Evolutionary conservation across 2,329 filamentous ascomycete species (phyloP).

Genomic region (Colletotrichum sp.): DNA sequence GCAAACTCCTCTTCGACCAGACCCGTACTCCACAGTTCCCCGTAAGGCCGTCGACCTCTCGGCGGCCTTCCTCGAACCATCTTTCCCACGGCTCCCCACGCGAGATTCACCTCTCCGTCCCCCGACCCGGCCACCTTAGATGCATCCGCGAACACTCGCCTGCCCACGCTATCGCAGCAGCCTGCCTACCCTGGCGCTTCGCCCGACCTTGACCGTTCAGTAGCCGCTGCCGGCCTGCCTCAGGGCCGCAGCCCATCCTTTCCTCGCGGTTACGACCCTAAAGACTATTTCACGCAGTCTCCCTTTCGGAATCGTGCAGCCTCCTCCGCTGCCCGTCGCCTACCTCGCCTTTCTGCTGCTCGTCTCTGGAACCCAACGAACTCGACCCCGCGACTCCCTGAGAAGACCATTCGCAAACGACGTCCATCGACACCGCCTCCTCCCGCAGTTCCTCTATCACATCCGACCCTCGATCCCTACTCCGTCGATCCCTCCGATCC

Average conservation of each 20-base stretch:
- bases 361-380: conserved; percentile 68
- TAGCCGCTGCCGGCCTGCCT: conserved; percentile 19
- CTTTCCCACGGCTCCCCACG: conserved; percentile 56
- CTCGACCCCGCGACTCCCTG: conserved; percentile 55
- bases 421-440: conserved; percentile 60
- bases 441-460: conserved; percentile 54
- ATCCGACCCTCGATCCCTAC: conserved; percentile 45
- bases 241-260: conserved; percentile 21
- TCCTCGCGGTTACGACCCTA: conserved; percentile 12
- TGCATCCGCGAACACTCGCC: conserved; percentile 32
- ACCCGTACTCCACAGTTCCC: conserved; percentile 13
- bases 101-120: conserved; percentile 25
- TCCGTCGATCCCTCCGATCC: conserved; percentile 40
- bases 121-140: conserved; percentile 30
- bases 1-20: conserved; percentile 15
- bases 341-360: conserved; percentile 48
- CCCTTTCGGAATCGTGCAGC: conserved; percentile 51
- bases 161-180: conserved; percentile 35
- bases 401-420: conserved; percentile 39
- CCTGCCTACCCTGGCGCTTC: conserved; percentile 32
- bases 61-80: conserved; percentile 43
- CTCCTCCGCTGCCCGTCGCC: conserved; percentile 32
- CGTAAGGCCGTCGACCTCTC: conserved; percentile 53
- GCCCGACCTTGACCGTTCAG: conserved; percentile 6
- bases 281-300: conserved; percentile 32